phyloP scores from a whole-genome alignment of 1,284 basidiomycete genomes.

The Boletus sp. region DNA sequence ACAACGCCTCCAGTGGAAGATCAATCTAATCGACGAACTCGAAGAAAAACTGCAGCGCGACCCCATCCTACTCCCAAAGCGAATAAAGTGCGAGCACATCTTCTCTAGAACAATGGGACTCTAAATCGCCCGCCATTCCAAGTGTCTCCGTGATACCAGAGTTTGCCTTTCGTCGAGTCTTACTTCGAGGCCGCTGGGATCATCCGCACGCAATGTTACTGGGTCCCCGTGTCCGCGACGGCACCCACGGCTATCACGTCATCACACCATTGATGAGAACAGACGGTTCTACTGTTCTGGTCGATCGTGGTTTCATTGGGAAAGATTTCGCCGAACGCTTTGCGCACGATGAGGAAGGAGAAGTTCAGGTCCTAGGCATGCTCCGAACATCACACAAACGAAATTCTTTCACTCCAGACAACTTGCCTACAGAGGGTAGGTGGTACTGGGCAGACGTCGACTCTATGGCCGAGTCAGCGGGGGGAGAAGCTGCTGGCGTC shows the following conservation, averaged over 20 bases:
- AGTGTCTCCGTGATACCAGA: slow-evolving; percentile 79
- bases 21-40: slow-evolving; percentile 91
- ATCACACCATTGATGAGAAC: slow-evolving; percentile 83
- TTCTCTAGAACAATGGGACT: slow-evolving; percentile 10
- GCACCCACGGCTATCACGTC: slow-evolving; percentile 85
- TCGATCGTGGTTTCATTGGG: slow-evolving; percentile 92
- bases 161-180: slow-evolving; percentile 85
- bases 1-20: slow-evolving; percentile 93
- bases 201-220: slow-evolving; percentile 80
- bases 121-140: slow-evolving; percentile 25
- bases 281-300: slow-evolving; percentile 79
- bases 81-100: slow-evolving; percentile 77
- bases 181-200: slow-evolving; percentile 78
- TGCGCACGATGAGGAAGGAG: slow-evolving; percentile 47
- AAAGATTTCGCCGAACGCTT: slow-evolving; percentile 53
- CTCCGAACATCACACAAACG: slow-evolving; percentile 68
- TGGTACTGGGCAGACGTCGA: slow-evolving; percentile 95
- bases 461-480: slow-evolving; percentile 82
- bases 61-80: slow-evolving; percentile 79
- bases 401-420: slow-evolving; percentile 88
- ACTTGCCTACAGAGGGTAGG: slow-evolving; percentile 76
- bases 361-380: slow-evolving; percentile 77
- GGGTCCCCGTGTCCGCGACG: slow-evolving; percentile 86
- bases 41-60: slow-evolving; percentile 87
- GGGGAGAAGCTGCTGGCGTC: slow-evolving; percentile 67